phyloP scores from a whole-genome alignment of 2,329 filamentous ascomycete species.

The Parascedosporium putredinis region DNA sequence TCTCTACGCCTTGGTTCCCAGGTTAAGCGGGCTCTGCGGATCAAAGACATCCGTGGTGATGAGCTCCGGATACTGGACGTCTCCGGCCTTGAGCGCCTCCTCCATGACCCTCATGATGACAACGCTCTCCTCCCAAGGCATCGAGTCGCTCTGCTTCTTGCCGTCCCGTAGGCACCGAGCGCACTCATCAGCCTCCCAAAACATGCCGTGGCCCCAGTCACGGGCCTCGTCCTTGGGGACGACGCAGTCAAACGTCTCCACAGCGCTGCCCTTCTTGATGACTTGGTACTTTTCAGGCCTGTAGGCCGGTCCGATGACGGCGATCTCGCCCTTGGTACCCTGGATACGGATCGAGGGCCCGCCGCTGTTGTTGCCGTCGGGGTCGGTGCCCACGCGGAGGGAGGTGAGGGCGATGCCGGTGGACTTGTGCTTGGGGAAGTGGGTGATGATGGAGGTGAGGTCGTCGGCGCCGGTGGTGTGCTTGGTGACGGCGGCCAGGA shows the following conservation, averaged over 20 bases:
- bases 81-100: conserved; percentile 40
- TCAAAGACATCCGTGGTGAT: conserved; percentile 50
- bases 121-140: conserved; percentile 68
- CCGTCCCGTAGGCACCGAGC: conserved; percentile 67
- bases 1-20: conserved; percentile 25
- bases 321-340: conserved; percentile 71
- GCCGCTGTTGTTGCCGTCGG: conserved; percentile 47
- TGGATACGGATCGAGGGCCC: conserved; percentile 68
- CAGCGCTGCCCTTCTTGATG: conserved; percentile 41
- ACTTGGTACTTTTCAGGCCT: conserved; percentile 56
- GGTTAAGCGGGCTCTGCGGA: conserved; percentile 50
- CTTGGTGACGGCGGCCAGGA: conserved; percentile 60
- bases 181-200: conserved; percentile 77
- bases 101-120: conserved; percentile 72
- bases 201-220: conserved; percentile 68
- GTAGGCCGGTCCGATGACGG: conserved; percentile 64
- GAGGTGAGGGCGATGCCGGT: conserved; percentile 64
- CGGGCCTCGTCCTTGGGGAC: conserved; percentile 38
- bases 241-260: conserved; percentile 42
- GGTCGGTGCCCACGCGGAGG: conserved; percentile 51
- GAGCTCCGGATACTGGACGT: conserved; percentile 41
- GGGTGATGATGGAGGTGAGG: conserved; percentile 65
- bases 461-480: conserved; percentile 67
- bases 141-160: conserved; percentile 59
- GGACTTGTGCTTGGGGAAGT: conserved; percentile 58